Conservation (phyloP, 1,284 basidiomycete genomes). For the Mycena citricolor region DNA sequence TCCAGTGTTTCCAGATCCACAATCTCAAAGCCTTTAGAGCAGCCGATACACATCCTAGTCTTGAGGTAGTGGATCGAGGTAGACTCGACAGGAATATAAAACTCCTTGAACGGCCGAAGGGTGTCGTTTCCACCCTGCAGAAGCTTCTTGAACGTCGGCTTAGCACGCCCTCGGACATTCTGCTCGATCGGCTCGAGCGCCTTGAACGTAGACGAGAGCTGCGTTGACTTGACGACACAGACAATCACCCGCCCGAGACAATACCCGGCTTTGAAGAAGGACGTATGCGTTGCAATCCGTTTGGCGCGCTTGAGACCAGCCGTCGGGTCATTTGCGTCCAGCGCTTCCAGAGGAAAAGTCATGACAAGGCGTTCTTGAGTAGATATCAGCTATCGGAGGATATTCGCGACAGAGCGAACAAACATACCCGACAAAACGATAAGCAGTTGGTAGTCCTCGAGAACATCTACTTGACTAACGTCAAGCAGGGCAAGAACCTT, state of each 20-base stretch:
- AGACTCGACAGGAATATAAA: conserved; percentile 98
- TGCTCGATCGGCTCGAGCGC: conserved; percentile 96
- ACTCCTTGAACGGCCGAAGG: conserved; percentile 95
- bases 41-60: conserved; percentile 96
- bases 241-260: conserved; percentile 95
- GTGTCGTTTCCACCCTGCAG: conserved; percentile 95
- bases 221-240: conserved; percentile 95
- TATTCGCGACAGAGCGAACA: conserved; percentile 20
- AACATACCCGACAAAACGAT: conserved; percentile 88
- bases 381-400: conserved; percentile 4
- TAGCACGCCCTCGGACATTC: conserved; percentile 77
- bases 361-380: conserved; percentile 90
- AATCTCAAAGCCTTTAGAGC: conserved; percentile 98
- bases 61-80: conserved; percentile 97
- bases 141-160: conserved; percentile 93
- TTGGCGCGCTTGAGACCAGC: conserved; percentile 92
- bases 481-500: conserved; percentile 90
- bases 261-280: conserved; percentile 96
- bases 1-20: conserved; percentile 97
- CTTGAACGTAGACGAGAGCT: conserved; percentile 97
- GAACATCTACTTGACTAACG: conserved; percentile 93
- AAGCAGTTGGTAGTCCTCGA: conserved; percentile 95
- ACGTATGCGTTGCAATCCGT: conserved; percentile 93
- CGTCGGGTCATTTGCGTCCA: conserved; percentile 89
- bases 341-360: conserved; percentile 92